Conservation (phyloP, 2,329 filamentous ascomycete genomes). For the Nemania sp. region DNA sequence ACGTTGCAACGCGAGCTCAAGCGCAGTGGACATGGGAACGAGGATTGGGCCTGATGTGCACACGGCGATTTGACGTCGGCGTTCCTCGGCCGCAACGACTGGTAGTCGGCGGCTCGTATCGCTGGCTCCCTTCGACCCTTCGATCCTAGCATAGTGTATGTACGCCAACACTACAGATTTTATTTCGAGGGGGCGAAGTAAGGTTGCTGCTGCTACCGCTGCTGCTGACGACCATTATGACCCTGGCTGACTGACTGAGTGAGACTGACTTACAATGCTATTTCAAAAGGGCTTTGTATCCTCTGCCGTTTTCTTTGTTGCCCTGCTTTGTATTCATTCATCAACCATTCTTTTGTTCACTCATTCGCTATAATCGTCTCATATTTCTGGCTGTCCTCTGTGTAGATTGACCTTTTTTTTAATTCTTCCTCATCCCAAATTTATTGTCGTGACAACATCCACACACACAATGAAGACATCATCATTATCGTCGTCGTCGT, state of each 20-base stretch:
- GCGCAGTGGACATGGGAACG: constrained; percentile 2
- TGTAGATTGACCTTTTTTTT: not conserved
- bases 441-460: not conserved
- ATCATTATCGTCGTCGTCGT: constrained; percentile 18
- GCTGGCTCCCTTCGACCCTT: constrained; percentile 6
- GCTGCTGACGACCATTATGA: not conserved
- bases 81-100: constrained; percentile 9
- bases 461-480: constrained; percentile 29
- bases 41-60: constrained; percentile 14
- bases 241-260: not conserved
- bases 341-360: not conserved
- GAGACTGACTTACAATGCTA: constrained; percentile 1
- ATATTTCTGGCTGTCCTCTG: not conserved
- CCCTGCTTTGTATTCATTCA: not conserved
- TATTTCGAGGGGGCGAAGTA: not conserved
- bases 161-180: not conserved
- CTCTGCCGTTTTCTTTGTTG: not conserved
- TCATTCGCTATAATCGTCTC: not conserved
- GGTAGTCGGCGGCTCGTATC: constrained; percentile 22
- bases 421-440: not conserved
- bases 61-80: not conserved
- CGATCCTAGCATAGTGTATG: not conserved
- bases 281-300: constrained; percentile 19
- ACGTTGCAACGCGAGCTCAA: not conserved
- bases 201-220: no score